Percentiles rank a stretch among this genome's conserved stretches.
Conservation (phyloP, 768 basidiomycete species). For the Baorangia bicolor region DNA sequence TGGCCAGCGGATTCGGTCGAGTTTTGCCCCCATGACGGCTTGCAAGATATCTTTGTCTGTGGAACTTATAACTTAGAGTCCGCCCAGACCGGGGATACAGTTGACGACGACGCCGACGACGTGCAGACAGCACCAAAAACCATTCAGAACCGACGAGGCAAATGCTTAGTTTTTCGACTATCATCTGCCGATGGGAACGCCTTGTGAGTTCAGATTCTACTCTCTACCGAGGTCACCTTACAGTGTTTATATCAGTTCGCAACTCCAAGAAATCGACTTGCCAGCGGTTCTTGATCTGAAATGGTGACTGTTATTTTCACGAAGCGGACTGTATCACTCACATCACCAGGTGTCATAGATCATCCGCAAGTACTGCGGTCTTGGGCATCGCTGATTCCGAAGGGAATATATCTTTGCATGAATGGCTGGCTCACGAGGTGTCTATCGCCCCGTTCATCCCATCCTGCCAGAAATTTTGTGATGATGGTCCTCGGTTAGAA, state of each 20-base stretch:
- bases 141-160: conserved; percentile 55
- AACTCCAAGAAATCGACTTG: conserved; percentile 66
- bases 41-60: conserved; percentile 69
- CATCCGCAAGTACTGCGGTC: conserved; percentile 39
- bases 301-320: conserved; percentile 57
- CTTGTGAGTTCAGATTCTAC: conserved; percentile 34
- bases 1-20: conserved; percentile 90
- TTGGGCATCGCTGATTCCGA: conserved; percentile 85
- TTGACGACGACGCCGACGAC: conserved; percentile 4
- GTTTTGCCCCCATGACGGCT: conserved; percentile 73
- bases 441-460: background rate
- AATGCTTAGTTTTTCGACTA: conserved; percentile 68
- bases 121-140: background rate
- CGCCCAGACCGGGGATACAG: conserved; percentile 9
- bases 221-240: background rate
- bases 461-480: background rate
- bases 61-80: conserved; percentile 86
- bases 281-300: conserved; percentile 93
- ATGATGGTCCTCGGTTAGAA: conserved; percentile 32
- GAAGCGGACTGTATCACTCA: conserved; percentile 2
- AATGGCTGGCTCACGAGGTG: conserved; percentile 53
- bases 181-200: conserved; percentile 29
- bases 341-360: conserved; percentile 57
- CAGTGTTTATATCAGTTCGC: conserved; percentile 38
- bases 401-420: conserved; percentile 68